phyloP scores from a whole-genome alignment of 352 stramenopile species.

The Globisporangium recalcitrans region DNA sequence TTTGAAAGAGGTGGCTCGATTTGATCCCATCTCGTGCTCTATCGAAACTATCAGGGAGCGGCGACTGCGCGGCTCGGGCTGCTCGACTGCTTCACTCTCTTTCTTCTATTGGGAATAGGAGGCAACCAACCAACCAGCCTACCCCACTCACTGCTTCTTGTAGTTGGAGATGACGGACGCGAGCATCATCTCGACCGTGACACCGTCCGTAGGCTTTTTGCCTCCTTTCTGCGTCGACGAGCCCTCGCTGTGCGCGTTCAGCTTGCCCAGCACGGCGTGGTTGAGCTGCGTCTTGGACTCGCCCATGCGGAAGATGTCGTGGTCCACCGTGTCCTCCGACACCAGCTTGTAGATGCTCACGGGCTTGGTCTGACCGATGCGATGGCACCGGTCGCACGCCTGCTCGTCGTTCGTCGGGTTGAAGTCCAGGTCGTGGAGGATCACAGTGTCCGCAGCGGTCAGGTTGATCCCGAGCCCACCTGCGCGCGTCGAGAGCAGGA shows the following conservation, averaged over 20 bases:
- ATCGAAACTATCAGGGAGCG: no score
- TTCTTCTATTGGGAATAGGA: no score
- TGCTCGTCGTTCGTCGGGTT: constrained; percentile 85
- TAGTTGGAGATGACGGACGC: constrained; percentile 75
- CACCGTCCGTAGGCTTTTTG: constrained; percentile 25
- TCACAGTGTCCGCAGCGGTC: constrained; percentile 88
- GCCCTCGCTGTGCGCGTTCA: constrained; percentile 54
- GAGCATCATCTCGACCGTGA: constrained; percentile 79
- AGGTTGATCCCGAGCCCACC: constrained; percentile 98
- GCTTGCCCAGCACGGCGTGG: constrained; percentile 77
- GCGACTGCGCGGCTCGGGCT: no score
- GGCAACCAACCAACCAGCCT: no score
- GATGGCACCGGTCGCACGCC: constrained; percentile 87
- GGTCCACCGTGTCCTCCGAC: constrained; percentile 86
- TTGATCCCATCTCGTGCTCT: no score
- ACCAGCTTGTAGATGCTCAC: constrained; percentile 93
- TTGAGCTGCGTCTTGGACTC: constrained; percentile 85
- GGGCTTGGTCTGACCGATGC: constrained; percentile 86
- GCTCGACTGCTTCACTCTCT: no score
- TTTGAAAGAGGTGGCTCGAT: no score
- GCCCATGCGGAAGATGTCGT: constrained; percentile 88
- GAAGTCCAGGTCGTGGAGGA: constrained; percentile 85
- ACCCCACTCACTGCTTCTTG: constrained; percentile 35
- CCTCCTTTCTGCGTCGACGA: constrained; percentile 10
- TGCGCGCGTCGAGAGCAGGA: constrained; percentile 95